These are phyloP conservation scores for Alternaria sp. DNA, from an alignment of 2,329 filamentous ascomycete species.

Conservation along the genomic window DNA sequence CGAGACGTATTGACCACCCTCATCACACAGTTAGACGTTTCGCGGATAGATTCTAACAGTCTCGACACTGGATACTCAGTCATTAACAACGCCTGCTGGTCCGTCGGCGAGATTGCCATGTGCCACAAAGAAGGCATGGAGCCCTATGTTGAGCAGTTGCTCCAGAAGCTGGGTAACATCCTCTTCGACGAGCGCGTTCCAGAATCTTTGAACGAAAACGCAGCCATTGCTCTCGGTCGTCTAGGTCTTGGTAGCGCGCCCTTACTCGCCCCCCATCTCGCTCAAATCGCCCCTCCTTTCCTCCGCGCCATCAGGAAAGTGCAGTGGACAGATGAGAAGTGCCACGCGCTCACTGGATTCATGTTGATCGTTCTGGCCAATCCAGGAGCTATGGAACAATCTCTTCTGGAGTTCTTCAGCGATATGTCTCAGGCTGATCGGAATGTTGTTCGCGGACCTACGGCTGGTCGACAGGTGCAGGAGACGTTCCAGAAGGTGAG, in stretches of 20 bases:
- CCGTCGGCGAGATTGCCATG: conserved; percentile 88
- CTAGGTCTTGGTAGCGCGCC: conserved; percentile 81
- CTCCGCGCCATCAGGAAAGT: conserved; percentile 82
- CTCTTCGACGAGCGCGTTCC: conserved; percentile 85
- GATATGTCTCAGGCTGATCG: conserved; percentile 75
- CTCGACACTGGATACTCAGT: conserved; percentile 87
- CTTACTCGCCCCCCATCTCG: conserved; percentile 77
- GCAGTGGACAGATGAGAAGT: conserved; percentile 90
- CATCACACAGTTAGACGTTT: conserved; percentile 84
- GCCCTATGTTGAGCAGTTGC: conserved; percentile 77
- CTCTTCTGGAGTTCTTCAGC: conserved; percentile 79
- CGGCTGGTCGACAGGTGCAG: conserved; percentile 66
- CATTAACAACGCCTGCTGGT: conserved; percentile 98
- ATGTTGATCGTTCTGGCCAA: conserved; percentile 83
- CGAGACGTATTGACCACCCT: conserved; percentile 77
- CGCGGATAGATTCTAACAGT: conserved; percentile 72
- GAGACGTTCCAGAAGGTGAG: conserved; percentile 72
- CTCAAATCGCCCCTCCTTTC: conserved; percentile 82
- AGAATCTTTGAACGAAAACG: conserved; percentile 88
- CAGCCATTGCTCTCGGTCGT: conserved; percentile 88
- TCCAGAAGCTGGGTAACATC: conserved; percentile 79
- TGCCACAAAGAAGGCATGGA: conserved; percentile 74
- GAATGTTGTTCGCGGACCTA: conserved; percentile 61
- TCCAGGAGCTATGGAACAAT: conserved; percentile 89
- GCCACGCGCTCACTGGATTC: conserved; percentile 90